A percentile compares a stretch with the other conserved stretches of the same genome.
Conservation (phyloP, 140 eudicot species). For the Artemisia princeps region DNA sequence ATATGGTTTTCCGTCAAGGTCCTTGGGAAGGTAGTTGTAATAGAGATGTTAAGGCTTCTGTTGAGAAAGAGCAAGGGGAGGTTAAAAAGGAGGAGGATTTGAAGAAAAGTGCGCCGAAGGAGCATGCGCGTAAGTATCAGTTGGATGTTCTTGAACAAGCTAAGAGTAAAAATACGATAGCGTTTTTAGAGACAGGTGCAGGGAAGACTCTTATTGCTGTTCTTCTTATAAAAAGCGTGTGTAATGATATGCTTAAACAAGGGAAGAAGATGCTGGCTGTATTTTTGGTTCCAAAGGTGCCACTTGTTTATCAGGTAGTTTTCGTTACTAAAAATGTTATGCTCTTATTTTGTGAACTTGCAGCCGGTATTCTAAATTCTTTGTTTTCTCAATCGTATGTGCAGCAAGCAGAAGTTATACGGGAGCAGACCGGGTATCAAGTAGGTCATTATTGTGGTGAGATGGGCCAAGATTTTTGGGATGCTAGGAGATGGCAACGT, state of each 20-base stretch:
- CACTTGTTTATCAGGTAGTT: conserved; percentile 93
- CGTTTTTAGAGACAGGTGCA: conserved; percentile 93
- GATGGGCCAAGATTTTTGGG: conserved; percentile 99
- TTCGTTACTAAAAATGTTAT: background rate
- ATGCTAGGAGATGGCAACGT: conserved; percentile 90
- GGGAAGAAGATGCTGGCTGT: conserved; percentile 82
- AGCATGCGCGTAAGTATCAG: conserved; percentile 80
- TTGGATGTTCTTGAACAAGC: conserved; percentile 94
- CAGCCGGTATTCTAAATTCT: conserved; percentile 4
- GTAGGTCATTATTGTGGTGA: conserved; percentile 98
- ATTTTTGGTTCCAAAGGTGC: conserved; percentile 94
- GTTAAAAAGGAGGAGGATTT: conserved; percentile 39
- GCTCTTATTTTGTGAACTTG: background rate
- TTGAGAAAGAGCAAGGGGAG: conserved; percentile 36
- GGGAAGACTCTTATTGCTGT: conserved; percentile 95
- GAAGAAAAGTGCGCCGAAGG: conserved; percentile 56
- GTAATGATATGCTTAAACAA: conserved; percentile 47
- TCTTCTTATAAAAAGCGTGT: conserved; percentile 69
- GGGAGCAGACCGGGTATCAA: conserved; percentile 75
- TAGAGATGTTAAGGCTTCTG: conserved; percentile 37
- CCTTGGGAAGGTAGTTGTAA: conserved; percentile 57
- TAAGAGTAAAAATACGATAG: conserved; percentile 73
- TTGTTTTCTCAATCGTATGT: conserved; percentile 18
- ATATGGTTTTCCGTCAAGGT: conserved; percentile 68
- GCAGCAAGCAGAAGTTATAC: conserved; percentile 99